phyloP scores from a whole-genome alignment of 768 basidiomycete species.

The Termitomyces sp. region DNA sequence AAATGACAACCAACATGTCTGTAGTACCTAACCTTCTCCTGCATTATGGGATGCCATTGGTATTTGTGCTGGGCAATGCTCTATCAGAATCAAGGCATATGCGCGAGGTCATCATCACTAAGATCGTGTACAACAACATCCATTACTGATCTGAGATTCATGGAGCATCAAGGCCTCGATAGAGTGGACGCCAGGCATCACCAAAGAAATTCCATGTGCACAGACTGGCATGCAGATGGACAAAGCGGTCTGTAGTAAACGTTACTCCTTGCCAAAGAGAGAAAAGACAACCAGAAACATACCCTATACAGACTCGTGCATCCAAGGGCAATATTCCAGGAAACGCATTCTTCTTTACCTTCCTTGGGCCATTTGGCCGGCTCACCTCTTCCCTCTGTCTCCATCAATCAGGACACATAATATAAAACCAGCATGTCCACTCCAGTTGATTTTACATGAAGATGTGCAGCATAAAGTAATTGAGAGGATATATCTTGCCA shows the following conservation, averaged over 20 bases:
- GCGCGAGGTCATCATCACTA: slow-evolving; percentile 14
- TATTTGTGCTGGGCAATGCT: background rate
- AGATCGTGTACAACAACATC: slow-evolving; percentile 70
- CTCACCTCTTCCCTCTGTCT: slow-evolving; percentile 30
- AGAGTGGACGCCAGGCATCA: slow-evolving; percentile 74
- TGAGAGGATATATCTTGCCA: slow-evolving; percentile 62
- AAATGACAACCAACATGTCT: too few relatives aligned
- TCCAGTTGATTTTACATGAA: slow-evolving; percentile 82
- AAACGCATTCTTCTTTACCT: slow-evolving; percentile 32
- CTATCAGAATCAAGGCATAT: background rate
- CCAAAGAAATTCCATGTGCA: slow-evolving; percentile 78
- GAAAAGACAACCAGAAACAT: slow-evolving; percentile 21
- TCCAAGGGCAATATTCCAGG: slow-evolving; percentile 74
- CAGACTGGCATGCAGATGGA: slow-evolving; percentile 81
- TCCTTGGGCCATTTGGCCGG: slow-evolving; percentile 21
- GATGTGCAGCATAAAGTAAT: slow-evolving; percentile 76
- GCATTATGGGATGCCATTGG: too few relatives aligned
- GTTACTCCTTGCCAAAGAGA: background rate
- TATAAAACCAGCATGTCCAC: slow-evolving; percentile 73
- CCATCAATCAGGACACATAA: slow-evolving; percentile 57
- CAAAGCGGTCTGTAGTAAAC: slow-evolving; percentile 54
- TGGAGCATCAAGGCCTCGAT: slow-evolving; percentile 62
- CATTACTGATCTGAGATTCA: slow-evolving; percentile 72
- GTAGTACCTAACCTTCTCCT: too few relatives aligned
- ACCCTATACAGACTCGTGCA: slow-evolving; percentile 78